These are phyloP conservation scores for Thymus quinquecostatus DNA, from an alignment of 257 asterid species.

Conservation along the genomic window DNA sequence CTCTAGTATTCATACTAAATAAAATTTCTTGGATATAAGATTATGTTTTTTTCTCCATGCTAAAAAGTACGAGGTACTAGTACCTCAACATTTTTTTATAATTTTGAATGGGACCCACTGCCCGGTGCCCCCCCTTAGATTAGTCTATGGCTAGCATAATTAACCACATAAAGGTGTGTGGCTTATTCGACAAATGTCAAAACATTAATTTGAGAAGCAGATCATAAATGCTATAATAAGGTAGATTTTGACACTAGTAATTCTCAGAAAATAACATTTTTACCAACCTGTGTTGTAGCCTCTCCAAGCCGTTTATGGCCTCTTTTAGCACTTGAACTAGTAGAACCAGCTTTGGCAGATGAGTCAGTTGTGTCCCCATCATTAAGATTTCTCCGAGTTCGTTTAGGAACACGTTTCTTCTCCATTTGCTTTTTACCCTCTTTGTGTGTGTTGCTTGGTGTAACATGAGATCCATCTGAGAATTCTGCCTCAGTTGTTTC, in stretches of 20 bases:
- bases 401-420: slow-evolving; percentile 33
- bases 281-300: slow-evolving; percentile 65
- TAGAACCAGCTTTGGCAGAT: slow-evolving; percentile 46
- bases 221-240: slow-evolving; percentile 17
- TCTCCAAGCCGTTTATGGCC: slow-evolving; percentile 61
- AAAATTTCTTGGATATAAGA: background rate
- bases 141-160: background rate
- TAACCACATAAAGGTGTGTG: background rate
- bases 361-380: slow-evolving; percentile 35
- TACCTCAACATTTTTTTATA: background rate
- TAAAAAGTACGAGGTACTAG: background rate
- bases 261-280: background rate
- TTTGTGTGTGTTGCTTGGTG: slow-evolving; percentile 26
- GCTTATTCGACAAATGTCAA: background rate
- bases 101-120: background rate
- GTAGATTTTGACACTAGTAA: slow-evolving; percentile 5
- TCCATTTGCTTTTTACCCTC: slow-evolving; percentile 40
- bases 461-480: slow-evolving; percentile 33
- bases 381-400: slow-evolving; percentile 31
- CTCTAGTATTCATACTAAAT: background rate
- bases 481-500: slow-evolving; percentile 44
- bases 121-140: background rate
- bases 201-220: slow-evolving; percentile 12
- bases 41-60: background rate
- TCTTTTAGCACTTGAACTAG: slow-evolving; percentile 40